These are phyloP conservation scores for Pythium sukuiense DNA, from an alignment of 352 stramenopile genomes.

Conservation along the genomic window DNA sequence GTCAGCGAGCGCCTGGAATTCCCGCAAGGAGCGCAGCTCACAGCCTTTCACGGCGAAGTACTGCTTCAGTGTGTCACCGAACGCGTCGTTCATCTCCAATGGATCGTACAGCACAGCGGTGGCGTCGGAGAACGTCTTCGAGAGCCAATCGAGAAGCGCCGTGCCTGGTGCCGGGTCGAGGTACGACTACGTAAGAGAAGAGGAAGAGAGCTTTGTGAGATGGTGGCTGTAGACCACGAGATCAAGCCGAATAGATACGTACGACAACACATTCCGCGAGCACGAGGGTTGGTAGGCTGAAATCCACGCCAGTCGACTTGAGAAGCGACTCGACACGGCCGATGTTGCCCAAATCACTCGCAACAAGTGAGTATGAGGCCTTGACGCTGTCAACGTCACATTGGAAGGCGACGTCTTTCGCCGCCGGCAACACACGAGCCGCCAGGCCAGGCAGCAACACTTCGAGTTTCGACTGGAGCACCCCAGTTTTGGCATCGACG, in stretches of 20 bases:
- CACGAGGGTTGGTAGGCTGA: constrained; percentile 49
- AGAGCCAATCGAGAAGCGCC: constrained; percentile 46
- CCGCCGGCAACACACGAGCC: background rate
- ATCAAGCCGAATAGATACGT: constrained; percentile 10
- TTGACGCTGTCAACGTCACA: constrained; percentile 1
- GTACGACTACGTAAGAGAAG: constrained; percentile 47
- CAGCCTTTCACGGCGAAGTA: constrained; percentile 79
- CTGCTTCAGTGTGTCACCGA: constrained; percentile 47
- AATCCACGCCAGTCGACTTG: constrained; percentile 32
- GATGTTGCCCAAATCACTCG: constrained; percentile 61
- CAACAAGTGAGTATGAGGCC: constrained; percentile 45
- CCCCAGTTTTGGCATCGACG: constrained; percentile 42
- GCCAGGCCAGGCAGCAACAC: background rate
- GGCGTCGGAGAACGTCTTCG: constrained; percentile 34
- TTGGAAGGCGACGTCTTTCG: constrained; percentile 6
- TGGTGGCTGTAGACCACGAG: too few species aligned
- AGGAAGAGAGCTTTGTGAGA: constrained; percentile 1
- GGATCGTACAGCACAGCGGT: constrained; percentile 68
- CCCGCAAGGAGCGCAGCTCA: constrained; percentile 44
- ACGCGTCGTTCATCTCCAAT: constrained; percentile 43
- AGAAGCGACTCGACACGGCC: constrained; percentile 33
- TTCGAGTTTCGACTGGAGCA: constrained; percentile 34
- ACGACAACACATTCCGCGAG: constrained; percentile 76
- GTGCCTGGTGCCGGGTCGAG: constrained; percentile 52
- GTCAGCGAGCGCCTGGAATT: constrained; percentile 39